Evolutionary conservation across 768 basidiomycete species (phyloP).

Genomic region (Boletus speciosus): DNA sequence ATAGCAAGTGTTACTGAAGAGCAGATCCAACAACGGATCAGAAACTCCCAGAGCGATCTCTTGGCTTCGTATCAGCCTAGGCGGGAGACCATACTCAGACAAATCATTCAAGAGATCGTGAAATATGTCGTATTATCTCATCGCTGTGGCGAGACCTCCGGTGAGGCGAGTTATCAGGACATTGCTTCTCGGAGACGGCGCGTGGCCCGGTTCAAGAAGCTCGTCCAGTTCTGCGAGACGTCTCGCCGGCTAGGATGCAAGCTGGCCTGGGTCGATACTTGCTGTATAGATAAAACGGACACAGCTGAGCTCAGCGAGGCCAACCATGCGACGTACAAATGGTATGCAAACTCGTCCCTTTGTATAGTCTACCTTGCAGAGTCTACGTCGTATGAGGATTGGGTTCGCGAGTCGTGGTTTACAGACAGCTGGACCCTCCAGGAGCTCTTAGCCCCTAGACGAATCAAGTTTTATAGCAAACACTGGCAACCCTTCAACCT

Average conservation of each 20-base stretch:
- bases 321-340: no score
- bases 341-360: no score
- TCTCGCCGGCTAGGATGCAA: background rate
- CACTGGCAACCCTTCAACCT: no score
- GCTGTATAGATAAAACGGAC: no score
- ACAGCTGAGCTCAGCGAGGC: no score
- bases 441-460: no score
- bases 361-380: no score
- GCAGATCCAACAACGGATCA: background rate
- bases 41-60: background rate
- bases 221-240: constrained; percentile 2
- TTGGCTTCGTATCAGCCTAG: background rate
- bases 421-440: no score
- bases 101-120: constrained; percentile 6
- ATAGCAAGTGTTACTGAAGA: background rate
- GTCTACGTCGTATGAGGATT: no score
- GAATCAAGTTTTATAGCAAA: no score
- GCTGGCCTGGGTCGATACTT: constrained; percentile 10
- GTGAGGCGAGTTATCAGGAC: constrained; percentile 6
- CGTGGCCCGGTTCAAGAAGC: background rate
- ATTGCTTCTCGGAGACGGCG: background rate
- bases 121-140: constrained; percentile 13
- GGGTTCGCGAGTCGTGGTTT: no score
- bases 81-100: background rate
- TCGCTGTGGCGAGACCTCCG: background rate